phyloP scores from a whole-genome alignment of 768 basidiomycete genomes.

The Lactarius deliciosus region DNA sequence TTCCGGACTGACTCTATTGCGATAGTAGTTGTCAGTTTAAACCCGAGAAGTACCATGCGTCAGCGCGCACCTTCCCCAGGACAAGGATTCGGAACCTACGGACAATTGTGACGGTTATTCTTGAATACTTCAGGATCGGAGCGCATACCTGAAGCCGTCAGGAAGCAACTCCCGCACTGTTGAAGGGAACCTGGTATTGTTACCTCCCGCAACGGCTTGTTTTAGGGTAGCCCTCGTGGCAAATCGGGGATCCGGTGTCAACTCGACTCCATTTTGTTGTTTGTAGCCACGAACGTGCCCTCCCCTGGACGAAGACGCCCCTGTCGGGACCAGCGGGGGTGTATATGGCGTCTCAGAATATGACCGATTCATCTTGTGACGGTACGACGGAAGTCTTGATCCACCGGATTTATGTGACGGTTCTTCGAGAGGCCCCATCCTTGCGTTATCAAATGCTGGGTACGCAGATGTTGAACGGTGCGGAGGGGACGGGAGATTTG shows the following conservation, averaged over 20 bases:
- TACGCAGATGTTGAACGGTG: neutral
- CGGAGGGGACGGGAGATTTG: neutral
- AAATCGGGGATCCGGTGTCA: neutral
- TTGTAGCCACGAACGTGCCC: neutral
- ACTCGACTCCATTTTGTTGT: neutral
- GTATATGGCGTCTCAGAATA: neutral
- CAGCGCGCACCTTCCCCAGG: slow-evolving; percentile 12
- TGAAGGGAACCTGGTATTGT: neutral
- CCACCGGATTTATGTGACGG: neutral
- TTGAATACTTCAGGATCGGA: neutral
- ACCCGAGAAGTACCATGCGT: too few species aligned
- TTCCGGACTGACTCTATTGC: slow-evolving; percentile 12
- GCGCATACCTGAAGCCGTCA: slow-evolving; percentile 10
- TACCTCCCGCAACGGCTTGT: too few species aligned
- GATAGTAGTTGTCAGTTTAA: neutral
- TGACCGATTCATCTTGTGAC: neutral
- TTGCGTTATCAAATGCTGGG: neutral
- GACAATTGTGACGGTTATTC: neutral
- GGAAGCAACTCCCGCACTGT: slow-evolving; percentile 3
- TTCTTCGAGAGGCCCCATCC: neutral
- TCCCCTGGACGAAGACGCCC: neutral
- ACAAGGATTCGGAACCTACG: slow-evolving; percentile 21
- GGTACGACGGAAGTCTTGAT: neutral
- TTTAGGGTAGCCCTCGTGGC: neutral
- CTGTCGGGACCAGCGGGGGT: neutral